Conservation (phyloP, 2,329 filamentous ascomycete species). For the Diaporthe batatas region DNA sequence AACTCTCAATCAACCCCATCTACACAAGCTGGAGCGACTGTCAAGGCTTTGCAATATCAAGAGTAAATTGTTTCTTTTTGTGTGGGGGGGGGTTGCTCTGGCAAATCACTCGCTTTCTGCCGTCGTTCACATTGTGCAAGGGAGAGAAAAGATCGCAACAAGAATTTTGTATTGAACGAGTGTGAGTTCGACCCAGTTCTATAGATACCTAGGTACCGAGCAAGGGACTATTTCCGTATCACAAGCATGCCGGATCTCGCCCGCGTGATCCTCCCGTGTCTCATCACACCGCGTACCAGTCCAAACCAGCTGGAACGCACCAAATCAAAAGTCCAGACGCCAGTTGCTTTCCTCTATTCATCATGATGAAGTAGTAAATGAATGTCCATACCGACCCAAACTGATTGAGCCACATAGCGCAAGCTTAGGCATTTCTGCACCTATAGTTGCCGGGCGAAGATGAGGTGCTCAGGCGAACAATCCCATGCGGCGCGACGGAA, state of each 20-base stretch:
- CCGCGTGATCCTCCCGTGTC: background rate
- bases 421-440: background rate
- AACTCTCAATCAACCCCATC: background rate
- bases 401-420: too few species aligned
- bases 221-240: too few species aligned
- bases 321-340: background rate
- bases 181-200: background rate
- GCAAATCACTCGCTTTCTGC: too few species aligned
- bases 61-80: too few species aligned
- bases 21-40: background rate
- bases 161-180: constrained; percentile 3
- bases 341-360: too few species aligned
- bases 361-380: too few species aligned
- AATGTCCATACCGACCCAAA: too few species aligned
- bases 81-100: too few species aligned
- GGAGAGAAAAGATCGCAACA: background rate
- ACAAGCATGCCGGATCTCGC: background rate
- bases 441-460: background rate
- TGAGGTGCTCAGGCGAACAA: background rate
- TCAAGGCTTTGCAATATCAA: too few species aligned
- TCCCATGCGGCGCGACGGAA: background rate
- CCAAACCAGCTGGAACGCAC: background rate
- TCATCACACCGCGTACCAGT: background rate
- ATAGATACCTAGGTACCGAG: too few species aligned
- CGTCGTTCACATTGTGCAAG: too few species aligned